Base-by-base conservation (phyloP, 2,329 filamentous ascomycete species). In the Colletotrichum sansevieriae region DNA sequence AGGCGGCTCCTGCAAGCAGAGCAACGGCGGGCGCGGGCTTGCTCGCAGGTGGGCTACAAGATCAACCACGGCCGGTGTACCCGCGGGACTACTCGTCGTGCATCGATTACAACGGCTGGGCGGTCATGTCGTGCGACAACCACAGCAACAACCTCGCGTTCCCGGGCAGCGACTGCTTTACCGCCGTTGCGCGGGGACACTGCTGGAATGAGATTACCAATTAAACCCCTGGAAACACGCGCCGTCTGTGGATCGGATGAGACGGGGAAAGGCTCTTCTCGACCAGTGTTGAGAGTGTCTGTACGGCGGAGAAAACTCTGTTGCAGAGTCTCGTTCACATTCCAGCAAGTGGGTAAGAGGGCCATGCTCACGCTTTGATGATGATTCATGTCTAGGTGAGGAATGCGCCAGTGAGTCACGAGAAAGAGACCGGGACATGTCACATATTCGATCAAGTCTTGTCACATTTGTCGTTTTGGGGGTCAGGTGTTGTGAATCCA, bases 141-240 rank as follows among this genome's bases (percentile, higher is more conserved):
- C 58, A 67, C 29, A 25, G 57, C 37, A 35, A 54, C 15, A 61
- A 62, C 35, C 49, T 33, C 52, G 56, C 58, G 56, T 63, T 57
- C 43, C 44, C 49, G 6, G 33, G 62, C 3, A 57, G 56, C 18
- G 33, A 64, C 35, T 61, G 22, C 41, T 51, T 62, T 41, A 55
- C 52, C 20, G 46, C 52, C n/a, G 66, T 71, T 22, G 47, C 62
- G 41, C 55, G 44, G 66, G 66, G 66, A 11, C 58, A 71, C 62
- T 49, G 15, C 46, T 71, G 66, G 70, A 70, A 71, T 44, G 58
- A 49, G 41, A 13, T 46, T 15, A 51, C 39, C 22, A 37, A 43
- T 9, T 29, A 18, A 8, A 29, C 7, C 29, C 9, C 7, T 7
- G 4, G 25, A 4, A 25, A 25, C 4, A 25, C 25, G 25, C 25